phyloP scores from a whole-genome alignment of 495 filamentous ascomycete species.

The Parathielavia appendiculata region DNA sequence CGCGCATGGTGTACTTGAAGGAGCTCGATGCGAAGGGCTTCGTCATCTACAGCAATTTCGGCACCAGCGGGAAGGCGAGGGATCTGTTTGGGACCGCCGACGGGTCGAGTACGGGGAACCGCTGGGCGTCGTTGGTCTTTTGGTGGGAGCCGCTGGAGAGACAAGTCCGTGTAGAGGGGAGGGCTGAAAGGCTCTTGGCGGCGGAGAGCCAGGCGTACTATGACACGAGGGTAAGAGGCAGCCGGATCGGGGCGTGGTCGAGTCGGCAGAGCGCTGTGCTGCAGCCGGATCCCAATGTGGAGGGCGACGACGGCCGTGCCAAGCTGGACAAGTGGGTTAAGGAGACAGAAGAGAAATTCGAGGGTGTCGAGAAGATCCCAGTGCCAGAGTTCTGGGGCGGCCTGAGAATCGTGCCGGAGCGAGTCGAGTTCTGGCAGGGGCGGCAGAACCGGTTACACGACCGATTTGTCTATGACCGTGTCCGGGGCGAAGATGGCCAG shows the following conservation, averaged over 20 bases:
- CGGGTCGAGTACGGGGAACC: slow-evolving; percentile 46
- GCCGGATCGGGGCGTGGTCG: slow-evolving; percentile 88
- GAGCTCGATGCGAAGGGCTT: slow-evolving; percentile 75
- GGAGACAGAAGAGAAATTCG: slow-evolving; percentile 68
- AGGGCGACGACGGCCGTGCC: slow-evolving; percentile 54
- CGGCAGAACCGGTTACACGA: slow-evolving; percentile 83
- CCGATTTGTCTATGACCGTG: slow-evolving; percentile 77
- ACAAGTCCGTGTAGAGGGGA: slow-evolving; percentile 80
- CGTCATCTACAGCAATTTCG: slow-evolving; percentile 91
- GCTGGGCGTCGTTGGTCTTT: slow-evolving; percentile 66
- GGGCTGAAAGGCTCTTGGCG: slow-evolving; percentile 56
- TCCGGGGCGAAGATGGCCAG: slow-evolving; percentile 28
- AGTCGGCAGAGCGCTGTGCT: slow-evolving; percentile 78
- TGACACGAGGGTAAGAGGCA: slow-evolving; percentile 71
- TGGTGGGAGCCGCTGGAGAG: slow-evolving; percentile 73
- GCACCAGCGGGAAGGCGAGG: slow-evolving; percentile 61
- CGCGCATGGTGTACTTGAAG: slow-evolving; percentile 88
- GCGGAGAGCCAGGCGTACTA: slow-evolving; percentile 86
- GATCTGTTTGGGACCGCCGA: slow-evolving; percentile 48
- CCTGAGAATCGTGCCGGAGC: slow-evolving; percentile 75
- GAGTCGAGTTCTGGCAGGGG: slow-evolving; percentile 94
- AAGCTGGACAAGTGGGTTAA: slow-evolving; percentile 63
- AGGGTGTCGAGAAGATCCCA: slow-evolving; percentile 69
- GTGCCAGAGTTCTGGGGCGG: slow-evolving; percentile 95
- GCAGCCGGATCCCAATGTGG: slow-evolving; percentile 36